phyloP scores from a whole-genome alignment of 2,329 filamentous ascomycete species.

The Alternaria dauci region DNA sequence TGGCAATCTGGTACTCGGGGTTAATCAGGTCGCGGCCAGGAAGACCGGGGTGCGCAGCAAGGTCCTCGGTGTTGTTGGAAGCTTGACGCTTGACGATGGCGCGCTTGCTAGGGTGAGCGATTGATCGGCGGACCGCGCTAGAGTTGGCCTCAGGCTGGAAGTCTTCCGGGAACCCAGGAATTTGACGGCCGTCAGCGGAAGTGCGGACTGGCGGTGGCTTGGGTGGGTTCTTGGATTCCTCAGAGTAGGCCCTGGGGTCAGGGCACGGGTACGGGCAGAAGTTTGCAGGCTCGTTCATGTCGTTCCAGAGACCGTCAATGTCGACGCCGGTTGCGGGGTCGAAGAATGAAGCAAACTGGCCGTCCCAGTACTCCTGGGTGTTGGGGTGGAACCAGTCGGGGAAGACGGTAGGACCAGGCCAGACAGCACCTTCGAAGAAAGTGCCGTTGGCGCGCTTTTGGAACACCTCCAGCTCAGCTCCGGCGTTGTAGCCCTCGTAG shows the following conservation, averaged over 20 bases:
- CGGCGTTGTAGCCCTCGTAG: conserved; percentile 68
- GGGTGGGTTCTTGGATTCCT: conserved; percentile 64
- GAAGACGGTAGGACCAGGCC: conserved; percentile 76
- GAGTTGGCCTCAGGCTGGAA: conserved; percentile 65
- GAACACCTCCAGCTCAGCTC: conserved; percentile 64
- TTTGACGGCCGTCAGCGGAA: conserved; percentile 63
- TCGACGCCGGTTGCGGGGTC: conserved; percentile 69
- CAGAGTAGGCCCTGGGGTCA: conserved; percentile 51
- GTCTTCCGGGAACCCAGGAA: conserved; percentile 73
- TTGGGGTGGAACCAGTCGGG: conserved; percentile 79
- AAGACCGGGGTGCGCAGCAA: conserved; percentile 59
- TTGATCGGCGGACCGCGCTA: conserved; percentile 20
- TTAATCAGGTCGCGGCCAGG: conserved; percentile 70
- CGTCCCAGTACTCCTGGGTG: conserved; percentile 72
- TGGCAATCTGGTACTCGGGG: conserved; percentile 71
- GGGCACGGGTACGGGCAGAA: conserved; percentile 58
- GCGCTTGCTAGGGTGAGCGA: conserved; percentile 8
- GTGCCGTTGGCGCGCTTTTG: conserved; percentile 63
- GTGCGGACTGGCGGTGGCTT: conserved; percentile 68
- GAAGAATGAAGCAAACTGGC: conserved; percentile 74
- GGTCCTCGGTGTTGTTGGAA: conserved; percentile 47
- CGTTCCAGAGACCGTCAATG: conserved; percentile 74
- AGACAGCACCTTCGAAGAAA: conserved; percentile 72
- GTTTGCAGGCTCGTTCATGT: conserved; percentile 50
- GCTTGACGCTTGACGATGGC: conserved; percentile 18